phyloP scores from a whole-genome alignment of 306 rosid species.

The Dalbergia cultrata region DNA sequence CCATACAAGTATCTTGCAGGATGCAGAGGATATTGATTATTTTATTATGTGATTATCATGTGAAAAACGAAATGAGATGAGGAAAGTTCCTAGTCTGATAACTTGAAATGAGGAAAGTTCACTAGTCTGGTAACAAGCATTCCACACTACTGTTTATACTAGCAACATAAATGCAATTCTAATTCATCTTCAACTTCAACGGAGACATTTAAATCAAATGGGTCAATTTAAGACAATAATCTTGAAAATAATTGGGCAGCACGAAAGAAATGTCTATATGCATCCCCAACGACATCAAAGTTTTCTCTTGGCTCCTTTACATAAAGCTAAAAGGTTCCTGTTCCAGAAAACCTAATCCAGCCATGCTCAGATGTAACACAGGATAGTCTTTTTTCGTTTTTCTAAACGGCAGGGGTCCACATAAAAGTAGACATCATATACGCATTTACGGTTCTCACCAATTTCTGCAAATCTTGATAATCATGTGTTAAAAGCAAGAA shows the following conservation, averaged over 20 bases:
- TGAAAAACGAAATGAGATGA: conserved; percentile 2
- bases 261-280: conserved; percentile 46
- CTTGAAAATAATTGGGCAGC: conserved; percentile 43
- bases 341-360: conserved; percentile 46
- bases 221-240: conserved; percentile 31
- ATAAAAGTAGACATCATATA: conserved; percentile 34
- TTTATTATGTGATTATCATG: background rate
- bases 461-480: conserved; percentile 38
- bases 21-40: conserved; percentile 10
- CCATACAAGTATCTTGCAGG: background rate
- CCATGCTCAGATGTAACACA: conserved; percentile 43
- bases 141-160: conserved; percentile 27
- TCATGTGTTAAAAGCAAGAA: conserved; percentile 38
- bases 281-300: conserved; percentile 46
- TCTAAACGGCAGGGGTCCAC: conserved; percentile 35
- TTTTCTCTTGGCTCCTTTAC: conserved; percentile 52
- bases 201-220: conserved; percentile 14
- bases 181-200: conserved; percentile 23
- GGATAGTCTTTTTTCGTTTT: conserved; percentile 37
- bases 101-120: conserved; percentile 16
- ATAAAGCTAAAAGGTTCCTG: conserved; percentile 37
- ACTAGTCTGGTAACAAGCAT: conserved; percentile 31
- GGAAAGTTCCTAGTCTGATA: conserved; percentile 18
- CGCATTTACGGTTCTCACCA: conserved; percentile 34
- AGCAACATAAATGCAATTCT: conserved; percentile 33